Evolutionary conservation across 2,329 filamentous ascomycete genomes (phyloP), one percentile per base, ranked within the genome.

Genomic region (Alternaria panax): DNA sequence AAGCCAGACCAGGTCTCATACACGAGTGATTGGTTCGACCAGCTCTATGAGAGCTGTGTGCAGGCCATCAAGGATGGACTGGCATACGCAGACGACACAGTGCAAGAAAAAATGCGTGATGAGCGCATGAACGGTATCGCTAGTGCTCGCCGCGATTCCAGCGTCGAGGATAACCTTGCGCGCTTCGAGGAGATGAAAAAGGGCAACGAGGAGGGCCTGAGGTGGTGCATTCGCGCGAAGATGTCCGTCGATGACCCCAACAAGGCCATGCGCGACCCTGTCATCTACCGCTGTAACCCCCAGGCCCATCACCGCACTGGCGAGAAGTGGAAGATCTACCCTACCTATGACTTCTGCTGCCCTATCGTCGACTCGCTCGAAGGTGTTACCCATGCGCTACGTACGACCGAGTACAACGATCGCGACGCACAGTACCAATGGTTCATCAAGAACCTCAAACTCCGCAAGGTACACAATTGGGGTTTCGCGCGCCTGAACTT

Each of bases 101-200:
- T 92, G 53, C 92, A 93, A 77, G 92, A 96, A 81, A 89, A 89
- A 43, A 96, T 97, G 92, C 87, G 90, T 52, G 85, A 90, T 2
- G 88, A 97, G 85, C 87, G 95, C 74, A 91, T 91, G 85, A 87
- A 94, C 64, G 92, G 93, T 36, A 89, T 94, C 59, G 86, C 92
- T 16, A 96, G 92, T 75, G 88, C 88, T 77, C 88, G 91, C 73
- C 90, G 95, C 55, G 90, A 96, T 53, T 87, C 89, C 57, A 84
- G 86, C 22, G 83, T 92, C 41, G 93, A 96, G 79, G 92, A 97
- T 80, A 97, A 89, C 72, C 81, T 99, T 70, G 87, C 88, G 53
- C 91, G 90, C 69, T 96, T 97, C 68, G 90, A 93, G 73, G 91
- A 95, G 83, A 99, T 99, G 95, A 96, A 93, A 84, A 85, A 86